Conservation (phyloP, 140 eudicot genomes). For the Stevia rebaudiana region DNA sequence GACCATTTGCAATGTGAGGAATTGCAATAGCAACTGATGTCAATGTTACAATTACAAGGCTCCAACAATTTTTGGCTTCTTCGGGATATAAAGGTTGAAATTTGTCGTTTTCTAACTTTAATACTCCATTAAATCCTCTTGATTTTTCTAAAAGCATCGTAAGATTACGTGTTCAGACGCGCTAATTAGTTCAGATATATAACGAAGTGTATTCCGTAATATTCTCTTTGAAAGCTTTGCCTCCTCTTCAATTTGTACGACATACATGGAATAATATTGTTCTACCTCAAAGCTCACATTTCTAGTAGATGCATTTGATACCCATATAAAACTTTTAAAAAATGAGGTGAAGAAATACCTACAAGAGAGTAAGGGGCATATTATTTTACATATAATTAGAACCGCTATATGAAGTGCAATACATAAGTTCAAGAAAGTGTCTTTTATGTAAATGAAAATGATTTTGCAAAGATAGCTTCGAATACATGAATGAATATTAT, state of each 20-base stretch:
- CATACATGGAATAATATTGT: background rate
- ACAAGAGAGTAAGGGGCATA: background rate
- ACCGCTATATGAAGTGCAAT: background rate
- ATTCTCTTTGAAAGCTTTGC: background rate
- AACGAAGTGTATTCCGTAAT: background rate
- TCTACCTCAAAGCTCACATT: background rate
- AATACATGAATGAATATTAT: background rate
- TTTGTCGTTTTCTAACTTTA: background rate
- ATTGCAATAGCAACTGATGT: background rate
- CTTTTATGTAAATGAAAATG: background rate
- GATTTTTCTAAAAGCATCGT: background rate
- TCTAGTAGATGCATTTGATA: background rate
- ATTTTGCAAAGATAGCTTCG: background rate
- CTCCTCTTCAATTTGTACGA: background rate
- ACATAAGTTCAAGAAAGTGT: background rate
- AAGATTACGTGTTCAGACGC: background rate
- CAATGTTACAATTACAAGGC: conserved; percentile 8
- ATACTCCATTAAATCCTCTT: background rate
- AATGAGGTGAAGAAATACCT: background rate
- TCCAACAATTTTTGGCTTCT: conserved; percentile 5
- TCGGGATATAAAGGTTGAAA: background rate
- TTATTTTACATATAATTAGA: background rate
- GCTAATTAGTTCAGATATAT: background rate
- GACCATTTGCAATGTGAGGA: background rate
- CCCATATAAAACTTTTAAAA: too few relatives aligned